Evolutionary conservation across 2,329 filamentous ascomycete genomes (phyloP).

Genomic region (Beauveria rudraprayagi): DNA sequence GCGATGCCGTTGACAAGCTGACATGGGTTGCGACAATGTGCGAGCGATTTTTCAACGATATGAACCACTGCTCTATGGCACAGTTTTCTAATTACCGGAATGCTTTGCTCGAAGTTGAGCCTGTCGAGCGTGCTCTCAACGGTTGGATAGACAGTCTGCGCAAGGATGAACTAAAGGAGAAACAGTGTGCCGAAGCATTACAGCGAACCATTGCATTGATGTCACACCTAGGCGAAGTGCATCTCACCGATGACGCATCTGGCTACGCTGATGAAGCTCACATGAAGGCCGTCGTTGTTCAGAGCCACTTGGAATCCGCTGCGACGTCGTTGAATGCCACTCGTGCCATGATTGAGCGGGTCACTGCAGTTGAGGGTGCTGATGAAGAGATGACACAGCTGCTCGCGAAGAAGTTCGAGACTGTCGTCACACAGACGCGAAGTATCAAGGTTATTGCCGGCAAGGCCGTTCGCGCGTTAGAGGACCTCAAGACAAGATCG

Average conservation of each 20-base stretch:
- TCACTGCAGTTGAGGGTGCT: slow-evolving; percentile 38
- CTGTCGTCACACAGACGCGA: slow-evolving; percentile 65
- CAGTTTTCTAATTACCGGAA: slow-evolving; percentile 73
- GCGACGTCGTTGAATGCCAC: slow-evolving; percentile 58
- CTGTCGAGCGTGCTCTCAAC: slow-evolving; percentile 83
- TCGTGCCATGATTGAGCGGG: slow-evolving; percentile 58
- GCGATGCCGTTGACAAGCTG: slow-evolving; percentile 77
- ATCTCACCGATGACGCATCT: slow-evolving; percentile 61
- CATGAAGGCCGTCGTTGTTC: slow-evolving; percentile 68
- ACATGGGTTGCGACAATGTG: slow-evolving; percentile 78
- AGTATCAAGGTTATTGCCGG: slow-evolving; percentile 76
- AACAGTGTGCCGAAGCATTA: slow-evolving; percentile 72
- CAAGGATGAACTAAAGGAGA: slow-evolving; percentile 77
- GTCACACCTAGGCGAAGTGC: slow-evolving; percentile 75
- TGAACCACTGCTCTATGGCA: slow-evolving; percentile 68
- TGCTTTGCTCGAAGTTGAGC: slow-evolving; percentile 79
- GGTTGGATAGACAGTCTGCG: slow-evolving; percentile 79
- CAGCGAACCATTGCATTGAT: slow-evolving; percentile 79
- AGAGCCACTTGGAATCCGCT: slow-evolving; percentile 73
- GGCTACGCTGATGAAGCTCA: slow-evolving; percentile 72
- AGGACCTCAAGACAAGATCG: slow-evolving; percentile 69
- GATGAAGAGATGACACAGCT: slow-evolving; percentile 61
- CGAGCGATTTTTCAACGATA: slow-evolving; percentile 72
- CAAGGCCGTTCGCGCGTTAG: slow-evolving; percentile 68
- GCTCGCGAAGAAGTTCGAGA: slow-evolving; percentile 63